These are phyloP conservation scores for Polyporus tsugae DNA, from an alignment of 1,284 basidiomycete species.

Conservation along the genomic window DNA sequence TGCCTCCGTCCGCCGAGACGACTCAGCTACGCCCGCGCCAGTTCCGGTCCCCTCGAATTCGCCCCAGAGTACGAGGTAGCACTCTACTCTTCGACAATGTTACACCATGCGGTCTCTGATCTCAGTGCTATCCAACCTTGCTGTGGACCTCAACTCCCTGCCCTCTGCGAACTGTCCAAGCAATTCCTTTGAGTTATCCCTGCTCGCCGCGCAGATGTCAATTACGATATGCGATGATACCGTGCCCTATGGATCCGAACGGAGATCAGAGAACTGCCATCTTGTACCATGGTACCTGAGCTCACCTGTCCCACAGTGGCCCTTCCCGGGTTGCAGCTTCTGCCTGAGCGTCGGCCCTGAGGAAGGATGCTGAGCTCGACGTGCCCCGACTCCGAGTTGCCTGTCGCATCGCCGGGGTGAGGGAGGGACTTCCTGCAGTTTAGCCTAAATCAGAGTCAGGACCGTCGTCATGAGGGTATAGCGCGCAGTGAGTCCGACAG, in stretches of 20 bases:
- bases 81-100: not conserved
- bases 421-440: not conserved
- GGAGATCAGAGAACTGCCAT: too few species aligned
- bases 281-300: not conserved
- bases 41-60: too few species aligned
- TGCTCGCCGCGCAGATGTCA: not conserved
- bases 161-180: not conserved
- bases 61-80: too few species aligned
- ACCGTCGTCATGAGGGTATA: not conserved
- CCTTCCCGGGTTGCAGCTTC: too few species aligned
- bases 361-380: not conserved
- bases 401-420: not conserved
- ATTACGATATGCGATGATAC: not conserved
- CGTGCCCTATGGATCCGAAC: not conserved
- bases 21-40: too few species aligned
- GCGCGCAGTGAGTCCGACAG: not conserved
- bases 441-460: not conserved
- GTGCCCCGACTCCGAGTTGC: not conserved
- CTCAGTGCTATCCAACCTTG: not conserved
- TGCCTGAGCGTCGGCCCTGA: not conserved
- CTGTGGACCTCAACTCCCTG: not conserved
- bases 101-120: not conserved
- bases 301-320: not conserved
- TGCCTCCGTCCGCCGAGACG: too few species aligned
- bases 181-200: not conserved